Evolutionary conservation across 2,329 filamentous ascomycete species (phyloP), one percentile per base, ranked within the genome.

Genomic region (Diaporthe aspalathi): DNA sequence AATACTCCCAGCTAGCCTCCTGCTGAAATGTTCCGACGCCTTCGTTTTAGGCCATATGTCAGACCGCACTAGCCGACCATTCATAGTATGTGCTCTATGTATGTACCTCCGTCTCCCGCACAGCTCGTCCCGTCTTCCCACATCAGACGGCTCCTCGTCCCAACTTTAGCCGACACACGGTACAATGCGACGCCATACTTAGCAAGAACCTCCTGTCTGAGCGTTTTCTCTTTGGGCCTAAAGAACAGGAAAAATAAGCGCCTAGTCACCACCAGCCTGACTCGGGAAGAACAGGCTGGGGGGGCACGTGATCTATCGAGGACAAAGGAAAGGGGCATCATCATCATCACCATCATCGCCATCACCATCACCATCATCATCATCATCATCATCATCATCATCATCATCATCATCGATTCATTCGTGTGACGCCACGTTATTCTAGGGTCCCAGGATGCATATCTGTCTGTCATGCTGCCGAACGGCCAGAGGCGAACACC

Each of bases 41-140:
- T 12, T 49, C 22, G n/a, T 35, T 27, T 47, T 49, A 49, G 43
- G 49, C 27, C 12, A 29, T 47, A 22, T 27, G 22, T 29, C 27
- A 50, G n/a, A 8, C 60, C 29, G n/a, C 60, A 65, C 43, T 65
- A 63, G 45, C 60, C 60, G 29, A 17, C 27, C 24, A 16, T 45
- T 24, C 60, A n/a, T 17, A 43, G 50, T 45, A 20, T 8, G 32
- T 9, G 32, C 32, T 9, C n/a, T n/a, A 32, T 8, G 5, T 5
- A 32, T 8, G 12, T 11, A 38, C 35, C 35, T 27, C 22, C 29
- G 32, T 60, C 17, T 67, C 38, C 50, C 40, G 38, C 65, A n/a
- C 53, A 60, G 67, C 45, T 68, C 66, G n/a, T 68, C 66, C 52
- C 43, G 43, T 49, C 53, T 50, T 45, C 22, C 16, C 54, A n/a